Evolutionary conservation across 805 yeast genomes (phyloP), one percentile per base, ranked within the genome.

Genomic region (Candida chilensis): DNA sequence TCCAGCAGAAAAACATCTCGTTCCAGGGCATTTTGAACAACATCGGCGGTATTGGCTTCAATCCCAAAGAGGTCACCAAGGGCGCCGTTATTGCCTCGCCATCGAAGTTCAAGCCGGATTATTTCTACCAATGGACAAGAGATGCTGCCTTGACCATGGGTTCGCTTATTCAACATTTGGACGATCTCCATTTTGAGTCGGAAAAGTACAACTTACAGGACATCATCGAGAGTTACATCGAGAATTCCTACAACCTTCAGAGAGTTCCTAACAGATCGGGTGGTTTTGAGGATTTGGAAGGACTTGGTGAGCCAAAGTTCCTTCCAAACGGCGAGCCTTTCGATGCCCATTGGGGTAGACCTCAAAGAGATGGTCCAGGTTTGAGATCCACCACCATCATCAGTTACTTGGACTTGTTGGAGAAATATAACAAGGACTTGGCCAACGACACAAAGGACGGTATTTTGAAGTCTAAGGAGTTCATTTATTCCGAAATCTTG

Each of bases 331-430:
- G 80, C 16, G 43, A 72, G 1, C 62, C 82, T 1, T 90, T 81
- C 44, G 50, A 52, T 5, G 77, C 59, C 2, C 50, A 60, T 20
- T 90, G 97, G 97, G 97, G 97, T 2, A 65, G 97, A 41, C 97
- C 97, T 1, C 97, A 90, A 54, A 70, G 86, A 36, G 97, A 90
- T 51, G 97, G 97, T 0, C 96, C 97, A 1, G 88, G 94, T 1
- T 62, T 90, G 34, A 67, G 96, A 42, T 67, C 77, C 8, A 66
- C 79, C 33, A 68, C 95, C 2, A 64, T 78, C 15, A 51, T 71
- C 22, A 68, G 68, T 37, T 83, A 73, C 47, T 41, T 83, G 35
- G 53, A 58, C 15, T 41, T 67, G 3, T 50, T 77, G 35, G 40
- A 52, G 5, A 45, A 51, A 16, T 50, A 50, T 32, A 46, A 52